Base-by-base conservation (phyloP, 2,329 filamentous ascomycete genomes). In the Talaromyces pinophilus region DNA sequence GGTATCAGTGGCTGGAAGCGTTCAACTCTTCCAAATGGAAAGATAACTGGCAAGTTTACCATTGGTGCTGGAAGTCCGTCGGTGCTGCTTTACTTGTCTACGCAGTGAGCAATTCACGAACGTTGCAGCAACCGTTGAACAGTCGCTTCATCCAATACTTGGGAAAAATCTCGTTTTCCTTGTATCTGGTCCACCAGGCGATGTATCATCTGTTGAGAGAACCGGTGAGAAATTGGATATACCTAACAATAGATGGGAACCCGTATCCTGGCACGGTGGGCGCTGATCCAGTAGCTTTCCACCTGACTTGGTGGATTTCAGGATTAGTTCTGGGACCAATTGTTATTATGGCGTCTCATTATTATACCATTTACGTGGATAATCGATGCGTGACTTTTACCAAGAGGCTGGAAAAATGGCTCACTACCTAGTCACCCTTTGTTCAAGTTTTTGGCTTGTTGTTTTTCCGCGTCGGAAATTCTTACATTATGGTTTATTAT, bases 141-240 rank as follows among this genome's bases (percentile, higher is more conserved):
- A 69, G 70, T 8, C 59, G 63, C 1, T 61, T 70, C 8, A 64
- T 71, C 15, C 73, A 73, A 59, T 76, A 75, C 57, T 66, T 76
- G 22, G 74, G 74, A 10, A 69, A 71, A 33, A 73, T 76, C 13
- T 75, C 72, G 1, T 76, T 75, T 61, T 71, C 74, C n/a, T 65
- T 76, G 40, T 76, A 76, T 55, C 62, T 76, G 28, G 65, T 72
- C 13, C 74, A 76, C 38, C 69, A 70, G 54, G 54, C 69, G 1
- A 65, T 72, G 6, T 73, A 71, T 33, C 68, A 69, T 62, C 40
- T 71, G 25, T 62, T 65, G 40, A 59, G 68, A 19, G 67, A 69
- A 35, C 71, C 68, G 1, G 11, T 72, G 5, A 57, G 68, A 13
- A 68, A 70, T 22, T 33, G 68, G 7, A 25, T 72, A 19, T 72